A percentile compares a stretch with the other conserved stretches of the same genome.
Evolutionary conservation across 129 eudicot genomes (phyloP).

Genomic region (Saussurea involucrata): DNA sequence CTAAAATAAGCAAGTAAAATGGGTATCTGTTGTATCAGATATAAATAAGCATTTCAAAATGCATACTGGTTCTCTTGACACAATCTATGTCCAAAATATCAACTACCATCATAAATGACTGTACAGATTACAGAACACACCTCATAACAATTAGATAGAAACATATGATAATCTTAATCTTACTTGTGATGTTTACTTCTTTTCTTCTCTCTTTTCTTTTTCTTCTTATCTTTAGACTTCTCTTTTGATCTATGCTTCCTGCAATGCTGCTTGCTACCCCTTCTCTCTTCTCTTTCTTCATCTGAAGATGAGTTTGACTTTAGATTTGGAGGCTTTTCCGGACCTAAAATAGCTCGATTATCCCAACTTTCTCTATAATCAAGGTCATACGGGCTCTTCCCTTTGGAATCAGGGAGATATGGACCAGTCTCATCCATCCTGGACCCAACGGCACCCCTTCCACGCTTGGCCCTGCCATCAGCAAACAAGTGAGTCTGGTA

Average conservation of each 20-base stretch:
- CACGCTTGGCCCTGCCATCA: conserved; percentile 75
- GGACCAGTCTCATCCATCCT: conserved; percentile 98
- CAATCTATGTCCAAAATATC: neutral
- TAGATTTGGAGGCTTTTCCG: conserved; percentile 46
- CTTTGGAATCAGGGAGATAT: conserved; percentile 51
- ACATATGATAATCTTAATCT: conserved; percentile 5
- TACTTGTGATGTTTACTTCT: conserved; percentile 40
- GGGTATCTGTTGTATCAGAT: neutral
- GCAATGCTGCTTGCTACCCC: conserved; percentile 41
- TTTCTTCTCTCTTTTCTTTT: conserved; percentile 58
- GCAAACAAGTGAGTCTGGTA: conserved; percentile 20
- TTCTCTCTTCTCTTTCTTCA: conserved; percentile 33
- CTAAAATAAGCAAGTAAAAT: neutral
- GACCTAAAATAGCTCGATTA: conserved; percentile 44
- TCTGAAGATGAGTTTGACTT: conserved; percentile 46
- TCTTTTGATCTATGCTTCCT: conserved; percentile 52
- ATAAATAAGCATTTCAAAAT: neutral
- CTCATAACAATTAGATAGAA: neutral
- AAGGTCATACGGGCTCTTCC: conserved; percentile 14
- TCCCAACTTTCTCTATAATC: conserved; percentile 24
- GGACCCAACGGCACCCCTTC: conserved; percentile 89
- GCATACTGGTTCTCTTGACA: neutral
- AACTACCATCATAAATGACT: neutral
- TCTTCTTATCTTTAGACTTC: conserved; percentile 38
- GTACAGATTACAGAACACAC: neutral